Evolutionary conservation across 345 rosid species (phyloP), one percentile per base, ranked within the genome.

Genomic region (Pistacia integerrima): DNA sequence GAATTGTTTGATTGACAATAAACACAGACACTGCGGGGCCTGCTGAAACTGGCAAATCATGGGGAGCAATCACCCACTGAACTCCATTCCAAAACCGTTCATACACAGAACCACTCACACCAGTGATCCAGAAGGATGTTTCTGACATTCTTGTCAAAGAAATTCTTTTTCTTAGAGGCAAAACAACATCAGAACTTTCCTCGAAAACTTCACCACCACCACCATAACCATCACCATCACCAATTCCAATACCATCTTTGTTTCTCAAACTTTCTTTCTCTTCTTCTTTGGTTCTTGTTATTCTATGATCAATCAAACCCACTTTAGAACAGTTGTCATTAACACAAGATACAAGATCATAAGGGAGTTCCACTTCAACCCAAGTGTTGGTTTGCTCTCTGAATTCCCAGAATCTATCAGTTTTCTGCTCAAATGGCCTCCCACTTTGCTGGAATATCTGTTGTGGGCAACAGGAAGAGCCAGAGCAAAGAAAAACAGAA

Each of bases 51-150:
- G 89, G 87, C 36, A 89, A 84, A 69, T 89, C 89, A 75, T 87
- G 95, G 9, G 90, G 96, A 10, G 90, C 93, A 63, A 87, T 74
- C 65, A 87, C 93, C 96, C 93, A 89, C 77, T 85, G 91, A 14
- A 89, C 89, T 69, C 93, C 90, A 84, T 91, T 91, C 93, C 93
- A 91, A 76, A 85, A 91, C 83, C 93, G 85, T 85, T 91, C 93
- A 60, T 89, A 87, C 75, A 87, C 85, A 4, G 87, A 81, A 52
- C 95, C 90, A 72, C 95, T 89, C 74, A 85, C 85, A 44, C 93
- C 90, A 12, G 93, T 89, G 52, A 91, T 80, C 95, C 95, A 91
- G 25, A 89, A 79, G 22, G 92, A 91, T 38, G 85, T 67, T 63
- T 88, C 93, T 1, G 90, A 86, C 88, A 89, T 88, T 80, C 78